Percentiles rank a stretch among this genome's conserved stretches.
phyloP scores from a whole-genome alignment of 495 filamentous ascomycete genomes.

The Penicillium pulvis region DNA sequence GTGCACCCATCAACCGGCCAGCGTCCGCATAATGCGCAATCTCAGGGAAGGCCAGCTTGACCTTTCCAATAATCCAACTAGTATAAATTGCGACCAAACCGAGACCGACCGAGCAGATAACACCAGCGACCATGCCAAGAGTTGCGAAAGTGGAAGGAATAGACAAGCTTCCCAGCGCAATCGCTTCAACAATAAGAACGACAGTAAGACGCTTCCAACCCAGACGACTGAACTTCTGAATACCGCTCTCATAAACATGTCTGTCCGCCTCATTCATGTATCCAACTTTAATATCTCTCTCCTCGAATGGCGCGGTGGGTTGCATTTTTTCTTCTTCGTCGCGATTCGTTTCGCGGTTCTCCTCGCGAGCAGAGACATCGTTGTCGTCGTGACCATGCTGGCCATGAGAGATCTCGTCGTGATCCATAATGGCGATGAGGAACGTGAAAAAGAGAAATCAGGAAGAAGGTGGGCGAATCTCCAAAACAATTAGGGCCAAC shows the following conservation, averaged over 20 bases:
- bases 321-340: constrained; percentile 13
- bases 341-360: background rate
- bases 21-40: constrained; percentile 66
- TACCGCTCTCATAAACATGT: constrained; percentile 17
- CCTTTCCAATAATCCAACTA: constrained; percentile 67
- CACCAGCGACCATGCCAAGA: constrained; percentile 57
- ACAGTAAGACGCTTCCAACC: constrained; percentile 35
- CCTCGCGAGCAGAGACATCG: background rate
- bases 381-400: constrained; percentile 5
- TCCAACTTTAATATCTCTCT: constrained; percentile 20
- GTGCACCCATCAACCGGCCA: constrained; percentile 58
- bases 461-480: constrained; percentile 2
- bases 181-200: constrained; percentile 60
- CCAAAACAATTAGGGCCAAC: background rate
- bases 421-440: constrained; percentile 7
- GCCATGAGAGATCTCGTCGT: constrained; percentile 14
- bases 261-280: constrained; percentile 28
- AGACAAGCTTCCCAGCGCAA: constrained; percentile 59
- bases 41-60: constrained; percentile 65
- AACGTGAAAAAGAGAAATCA: background rate
- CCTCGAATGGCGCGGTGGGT: constrained; percentile 15
- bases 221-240: constrained; percentile 29
- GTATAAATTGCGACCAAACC: constrained; percentile 69
- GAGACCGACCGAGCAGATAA: constrained; percentile 54
- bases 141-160: constrained; percentile 58